Base-by-base conservation (phyloP, 805 yeast genomes). In the Suhomyces emberorum region DNA sequence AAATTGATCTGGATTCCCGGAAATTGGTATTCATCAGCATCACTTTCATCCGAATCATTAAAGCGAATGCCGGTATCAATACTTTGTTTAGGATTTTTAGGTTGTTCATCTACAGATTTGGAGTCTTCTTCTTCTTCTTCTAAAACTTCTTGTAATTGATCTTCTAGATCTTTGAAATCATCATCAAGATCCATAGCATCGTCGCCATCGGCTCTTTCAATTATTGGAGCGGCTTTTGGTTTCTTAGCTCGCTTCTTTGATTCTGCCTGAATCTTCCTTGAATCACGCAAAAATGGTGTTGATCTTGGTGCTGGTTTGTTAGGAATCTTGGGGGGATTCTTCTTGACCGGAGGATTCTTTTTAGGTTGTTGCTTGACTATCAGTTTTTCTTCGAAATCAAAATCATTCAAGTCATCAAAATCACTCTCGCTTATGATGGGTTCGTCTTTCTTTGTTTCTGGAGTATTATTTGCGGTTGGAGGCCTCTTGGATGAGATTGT, bases 161-260 rank as follows among this genome's bases (percentile, higher is more conserved):
- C 65, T 34, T 68, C 74, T 29, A 68, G 54, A 43, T 67, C 72
- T 27, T 61, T 61, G 39, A 68, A 68, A 19, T 67, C 72, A 46
- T 68, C 71, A 19, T 55, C 65, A 41, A 54, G 44, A 14, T 57
- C 66, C n/a, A 38, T 38, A 8, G 46, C 38, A 11, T 32, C 42
- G 5, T 29, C 40, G 4, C 33, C 36, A 4, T 30, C 37, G 11
- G 25, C 33, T 10, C 36, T 18, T 15, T 32, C 29, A 10, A 35
- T 30, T 5, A 35, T 35, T 10, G 37, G 30, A 11, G 28, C 23
- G 17, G 27, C 17, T 11, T 28, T 37, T 18, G 32, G 8, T n/a
- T 32, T 23, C 8, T 12, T 28, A 12, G 33, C 8, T 7, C 35
- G 19, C 32, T 20, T 22, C 31, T 20, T 36, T 1, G 41, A 34